Conservation (phyloP, 345 rosid species). For the Acer campestre region DNA sequence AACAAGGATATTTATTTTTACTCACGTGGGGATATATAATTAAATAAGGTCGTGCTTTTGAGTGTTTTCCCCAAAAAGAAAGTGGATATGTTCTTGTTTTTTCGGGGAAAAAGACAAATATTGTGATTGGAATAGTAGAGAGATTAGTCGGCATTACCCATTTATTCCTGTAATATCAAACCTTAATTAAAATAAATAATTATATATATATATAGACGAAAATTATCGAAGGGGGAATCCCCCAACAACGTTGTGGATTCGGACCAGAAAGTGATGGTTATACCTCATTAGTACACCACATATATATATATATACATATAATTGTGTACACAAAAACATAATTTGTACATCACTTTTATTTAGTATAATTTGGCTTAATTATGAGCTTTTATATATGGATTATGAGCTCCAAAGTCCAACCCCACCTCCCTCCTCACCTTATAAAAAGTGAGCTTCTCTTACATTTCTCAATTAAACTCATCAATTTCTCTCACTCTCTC, state of each 20-base stretch:
- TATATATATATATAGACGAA: too few species aligned
- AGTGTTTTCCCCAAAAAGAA: conserved; percentile 18
- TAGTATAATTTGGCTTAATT: conserved; percentile 9
- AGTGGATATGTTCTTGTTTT: conserved; percentile 31
- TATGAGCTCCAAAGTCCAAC: not conserved
- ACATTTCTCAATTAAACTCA: conserved; percentile 12
- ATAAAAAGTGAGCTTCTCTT: conserved; percentile 15
- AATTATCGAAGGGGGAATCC: too few species aligned
- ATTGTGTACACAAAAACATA: not conserved
- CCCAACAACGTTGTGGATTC: too few species aligned
- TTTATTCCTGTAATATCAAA: conserved; percentile 5
- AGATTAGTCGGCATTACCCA: not conserved
- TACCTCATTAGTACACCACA: too few species aligned
- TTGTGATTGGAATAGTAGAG: conserved; percentile 16
- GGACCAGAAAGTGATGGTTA: too few species aligned
- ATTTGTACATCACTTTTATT: not conserved
- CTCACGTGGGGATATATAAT: conserved; percentile 26
- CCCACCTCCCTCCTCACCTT: conserved; percentile 16
- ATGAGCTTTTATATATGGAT: not conserved
- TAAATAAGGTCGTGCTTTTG: conserved; percentile 9
- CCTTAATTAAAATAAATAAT: conserved; percentile 25
- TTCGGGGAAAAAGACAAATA: conserved; percentile 31
- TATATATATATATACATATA: too few species aligned
- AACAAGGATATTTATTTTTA: not conserved
- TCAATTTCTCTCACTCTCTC: conserved; percentile 5